Conservation (phyloP, 345 rosid species). For the Nephelium lappaceum region DNA sequence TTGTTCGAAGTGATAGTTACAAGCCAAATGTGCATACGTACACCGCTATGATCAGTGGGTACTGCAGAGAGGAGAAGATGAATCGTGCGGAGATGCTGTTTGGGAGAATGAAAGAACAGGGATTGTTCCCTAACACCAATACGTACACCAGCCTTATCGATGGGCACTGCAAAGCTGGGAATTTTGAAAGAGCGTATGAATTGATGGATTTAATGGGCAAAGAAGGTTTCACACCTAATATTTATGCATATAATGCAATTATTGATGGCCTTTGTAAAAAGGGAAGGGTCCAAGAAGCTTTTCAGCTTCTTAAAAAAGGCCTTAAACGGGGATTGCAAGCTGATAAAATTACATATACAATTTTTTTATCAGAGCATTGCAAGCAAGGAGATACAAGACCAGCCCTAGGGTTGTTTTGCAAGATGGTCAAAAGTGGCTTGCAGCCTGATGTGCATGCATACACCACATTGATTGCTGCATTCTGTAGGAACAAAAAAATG, state of each 20-base stretch:
- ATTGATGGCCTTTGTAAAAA: constrained; percentile 64
- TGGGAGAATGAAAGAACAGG: constrained; percentile 84
- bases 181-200: constrained; percentile 66
- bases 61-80: constrained; percentile 80
- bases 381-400: constrained; percentile 46
- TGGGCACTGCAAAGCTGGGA: constrained; percentile 78
- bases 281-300: constrained; percentile 68
- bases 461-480: constrained; percentile 66
- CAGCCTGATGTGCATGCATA: constrained; percentile 66
- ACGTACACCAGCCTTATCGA: constrained; percentile 72
- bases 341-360: constrained; percentile 80
- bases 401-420: constrained; percentile 59
- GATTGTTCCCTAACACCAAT: constrained; percentile 63
- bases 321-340: constrained; percentile 54
- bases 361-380: constrained; percentile 77
- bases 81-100: constrained; percentile 87
- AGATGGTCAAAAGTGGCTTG: constrained; percentile 66
- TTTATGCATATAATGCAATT: constrained; percentile 62
- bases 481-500: constrained; percentile 68
- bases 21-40: constrained; percentile 81
- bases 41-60: constrained; percentile 82
- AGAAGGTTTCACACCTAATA: constrained; percentile 67
- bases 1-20: constrained; percentile 73
- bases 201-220: constrained; percentile 70
- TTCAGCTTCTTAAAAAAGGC: constrained; percentile 55